Evolutionary conservation across 345 rosid species (phyloP).

Genomic region (Populus nigra): DNA sequence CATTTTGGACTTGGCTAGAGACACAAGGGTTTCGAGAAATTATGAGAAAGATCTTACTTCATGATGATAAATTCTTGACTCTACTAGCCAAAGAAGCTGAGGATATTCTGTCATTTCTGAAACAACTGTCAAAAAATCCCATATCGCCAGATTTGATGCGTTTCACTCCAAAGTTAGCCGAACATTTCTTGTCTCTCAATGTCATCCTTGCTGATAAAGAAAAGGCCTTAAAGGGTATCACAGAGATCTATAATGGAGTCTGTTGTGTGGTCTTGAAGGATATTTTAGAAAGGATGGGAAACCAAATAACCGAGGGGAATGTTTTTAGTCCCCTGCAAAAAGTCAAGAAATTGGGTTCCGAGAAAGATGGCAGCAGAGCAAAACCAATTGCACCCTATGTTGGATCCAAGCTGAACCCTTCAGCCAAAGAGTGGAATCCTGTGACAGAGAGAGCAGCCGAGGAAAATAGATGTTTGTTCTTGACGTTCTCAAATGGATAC

Average conservation of each 20-base stretch:
- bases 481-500: constrained; percentile 39
- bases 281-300: background rate
- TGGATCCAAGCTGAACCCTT: constrained; percentile 21
- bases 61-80: constrained; percentile 3
- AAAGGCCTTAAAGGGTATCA: background rate
- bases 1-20: constrained; percentile 23
- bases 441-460: constrained; percentile 9
- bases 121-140: background rate
- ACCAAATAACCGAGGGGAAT: background rate
- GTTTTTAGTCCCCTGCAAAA: no score
- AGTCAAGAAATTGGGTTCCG: no score
- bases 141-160: background rate
- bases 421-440: constrained; percentile 32
- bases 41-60: background rate
- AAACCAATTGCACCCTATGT: no score
- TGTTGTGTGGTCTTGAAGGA: background rate
- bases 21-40: constrained; percentile 1
- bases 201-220: constrained; percentile 7
- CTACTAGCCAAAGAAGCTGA: constrained; percentile 3
- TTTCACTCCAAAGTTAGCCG: background rate
- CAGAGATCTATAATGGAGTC: background rate
- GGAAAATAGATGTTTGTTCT: constrained; percentile 30
- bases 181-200: background rate
- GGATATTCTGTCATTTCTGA: background rate
- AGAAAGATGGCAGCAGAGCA: background rate